Base-by-base conservation (phyloP, 192 early-diverging fungal species). In the Umbelopsis sp. region DNA sequence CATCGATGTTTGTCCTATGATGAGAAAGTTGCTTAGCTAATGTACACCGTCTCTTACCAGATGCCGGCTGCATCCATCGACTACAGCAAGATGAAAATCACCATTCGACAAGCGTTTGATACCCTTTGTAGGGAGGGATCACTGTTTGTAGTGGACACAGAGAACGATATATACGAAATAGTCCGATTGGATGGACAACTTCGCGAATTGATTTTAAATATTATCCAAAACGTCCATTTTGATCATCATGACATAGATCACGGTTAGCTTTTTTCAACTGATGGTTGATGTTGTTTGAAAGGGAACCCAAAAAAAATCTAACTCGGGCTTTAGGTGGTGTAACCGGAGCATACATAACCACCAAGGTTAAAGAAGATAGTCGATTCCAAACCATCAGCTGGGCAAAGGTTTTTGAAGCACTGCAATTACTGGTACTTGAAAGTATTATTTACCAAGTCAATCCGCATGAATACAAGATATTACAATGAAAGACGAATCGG, bases 381-480 rank as follows among this genome's bases (percentile, higher is more conserved):
- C 26, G 56, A 34, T 62, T 34, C 17, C 4, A 62, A 62, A 32
- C 17, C 12, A 62, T 62, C 14, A 14, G 2, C 6, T 32, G 10
- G 10, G 2, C 29, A 22, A 62, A 62, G 26, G 26, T 62, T 2
- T 20, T 34, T 34, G 29, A 62, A 2, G 56, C 56, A n/a, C 29
- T 62, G 2, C 56, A 62, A 62, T 3, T 62, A 14, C 31, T 62
- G 31, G 56, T 62, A 32, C 26, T 62, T 29, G 20, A 62, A 11
- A 62, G 56, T n/a, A 20, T 62, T 12, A 62, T 62, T 14, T 62
- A 62, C 20, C 56, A 62, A 32, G 56, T 62, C 20, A 32, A 32
- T 16, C 12, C 31, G 4, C 31, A 62, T 2, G 56, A 62, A 32
- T 62, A 62, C 56, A 62, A 32, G 10, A 1, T 62, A 20, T 0